phyloP scores from a whole-genome alignment of 495 filamentous ascomycete genomes.

The Penicillium diatomitis region DNA sequence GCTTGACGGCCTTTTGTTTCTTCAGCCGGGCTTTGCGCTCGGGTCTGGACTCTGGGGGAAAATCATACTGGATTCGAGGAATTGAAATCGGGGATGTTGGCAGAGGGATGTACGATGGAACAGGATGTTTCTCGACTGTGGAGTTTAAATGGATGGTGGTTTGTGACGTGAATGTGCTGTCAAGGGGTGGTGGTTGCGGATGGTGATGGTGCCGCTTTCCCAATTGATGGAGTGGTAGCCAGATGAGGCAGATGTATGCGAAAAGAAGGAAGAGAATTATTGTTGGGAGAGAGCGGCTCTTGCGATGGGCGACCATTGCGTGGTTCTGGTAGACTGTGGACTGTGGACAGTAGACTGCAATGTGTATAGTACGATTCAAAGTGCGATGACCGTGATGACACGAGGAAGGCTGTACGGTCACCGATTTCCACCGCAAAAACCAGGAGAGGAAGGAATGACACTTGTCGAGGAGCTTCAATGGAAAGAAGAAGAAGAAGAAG shows the following conservation, averaged over 20 bases:
- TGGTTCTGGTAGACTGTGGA: too few species aligned
- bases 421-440: too few species aligned
- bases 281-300: conserved; percentile 13
- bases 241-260: conserved; percentile 15
- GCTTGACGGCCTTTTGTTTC: conserved; percentile 50
- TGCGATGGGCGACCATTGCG: conserved; percentile 23
- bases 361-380: too few species aligned
- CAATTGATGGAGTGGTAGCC: conserved; percentile 21
- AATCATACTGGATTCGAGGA: conserved; percentile 44
- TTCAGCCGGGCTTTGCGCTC: conserved; percentile 29
- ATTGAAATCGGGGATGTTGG: conserved; percentile 37
- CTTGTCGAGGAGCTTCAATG: conserved; percentile 12
- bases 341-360: too few species aligned
- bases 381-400: too few species aligned
- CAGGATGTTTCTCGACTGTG: conserved; percentile 38
- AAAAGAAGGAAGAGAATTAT: conserved; percentile 9
- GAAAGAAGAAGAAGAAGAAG: neutral
- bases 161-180: conserved; percentile 2
- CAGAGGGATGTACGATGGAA: conserved; percentile 38
- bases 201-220: conserved; percentile 2
- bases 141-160: conserved; percentile 34
- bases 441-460: conserved; percentile 12
- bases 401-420: too few species aligned
- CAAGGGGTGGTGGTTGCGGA: conserved; percentile 6
- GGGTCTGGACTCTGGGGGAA: conserved; percentile 33